phyloP scores from a whole-genome alignment of 2,329 filamentous ascomycete species.

The Trichoderma guizhouense region DNA sequence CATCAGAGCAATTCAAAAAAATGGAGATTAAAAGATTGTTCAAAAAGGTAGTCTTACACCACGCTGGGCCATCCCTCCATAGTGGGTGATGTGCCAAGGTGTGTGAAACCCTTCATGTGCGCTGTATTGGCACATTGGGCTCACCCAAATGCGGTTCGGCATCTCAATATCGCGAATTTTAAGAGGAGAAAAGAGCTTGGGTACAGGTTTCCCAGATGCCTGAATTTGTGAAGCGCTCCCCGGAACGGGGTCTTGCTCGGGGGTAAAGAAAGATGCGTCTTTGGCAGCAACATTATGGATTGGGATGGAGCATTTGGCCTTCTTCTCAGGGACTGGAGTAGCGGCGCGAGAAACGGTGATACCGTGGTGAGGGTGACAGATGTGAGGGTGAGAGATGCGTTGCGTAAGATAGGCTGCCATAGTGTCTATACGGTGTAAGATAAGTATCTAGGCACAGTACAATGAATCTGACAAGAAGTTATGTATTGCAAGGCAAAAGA shows the following conservation, averaged over 20 bases:
- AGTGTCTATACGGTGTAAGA: neutral
- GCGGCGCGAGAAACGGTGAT: constrained; percentile 3
- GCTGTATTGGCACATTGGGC: constrained; percentile 46
- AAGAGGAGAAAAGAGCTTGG: constrained; percentile 46
- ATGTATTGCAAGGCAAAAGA: neutral
- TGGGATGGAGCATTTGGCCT: neutral
- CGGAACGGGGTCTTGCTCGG: constrained; percentile 41
- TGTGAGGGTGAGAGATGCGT: constrained; percentile 3
- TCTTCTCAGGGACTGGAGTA: neutral
- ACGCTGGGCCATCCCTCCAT: constrained; percentile 68
- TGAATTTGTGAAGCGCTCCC: constrained; percentile 32
- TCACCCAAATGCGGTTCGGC: constrained; percentile 43
- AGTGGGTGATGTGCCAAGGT: constrained; percentile 67
- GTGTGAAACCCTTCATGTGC: constrained; percentile 55
- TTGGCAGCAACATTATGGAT: constrained; percentile 29
- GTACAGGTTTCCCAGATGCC: constrained; percentile 18
- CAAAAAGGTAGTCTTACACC: constrained; percentile 36
- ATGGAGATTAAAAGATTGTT: neutral
- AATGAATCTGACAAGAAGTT: neutral
- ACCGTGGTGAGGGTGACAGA: constrained; percentile 5
- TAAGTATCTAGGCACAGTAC: neutral
- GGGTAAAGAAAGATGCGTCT: constrained; percentile 44
- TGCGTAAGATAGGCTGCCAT: constrained; percentile 15
- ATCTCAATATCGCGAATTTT: constrained; percentile 43
- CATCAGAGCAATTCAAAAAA: accelerated